Base-by-base conservation (phyloP, 352 stramenopile genomes). In the Blastocystis sp. region DNA sequence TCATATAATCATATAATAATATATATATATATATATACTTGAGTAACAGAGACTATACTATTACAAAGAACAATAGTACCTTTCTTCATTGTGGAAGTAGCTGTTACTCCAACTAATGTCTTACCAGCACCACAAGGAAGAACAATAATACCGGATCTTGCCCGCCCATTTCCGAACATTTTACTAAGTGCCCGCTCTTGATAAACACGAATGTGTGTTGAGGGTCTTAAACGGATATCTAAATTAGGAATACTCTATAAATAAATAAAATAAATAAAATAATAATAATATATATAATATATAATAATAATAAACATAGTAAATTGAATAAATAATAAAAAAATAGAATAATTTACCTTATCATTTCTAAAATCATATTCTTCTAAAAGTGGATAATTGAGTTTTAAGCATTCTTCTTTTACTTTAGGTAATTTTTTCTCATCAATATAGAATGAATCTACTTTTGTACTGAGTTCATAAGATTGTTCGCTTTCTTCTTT, bases 81-180 rank as follows among this genome's bases (percentile, higher is more conserved):
- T 58, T 96, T 95, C 71, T 95, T 95, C 40, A 97, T 94, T 4
- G 88, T 90, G 62, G 78, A 75, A 4, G 85, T 84, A 0, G 86
- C 91, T 0, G 88, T 95, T 28, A 98, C 88, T 13, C 89, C 81
- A 4, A 80, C 87, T 25, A 93, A 66, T 0, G 80, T 88, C 66
- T 91, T 93, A 40, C 82, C 82, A 2, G 91, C 90, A 37, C 90
- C 89, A 71, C 91, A 99, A 0, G 90, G 90, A 32, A 99, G 74
- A 33, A 97, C 91, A 67, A 98, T 96, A 64, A 97, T 96, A 11
- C 91, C 91, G n/a, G 85, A 96, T 34, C 91, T 75, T 10, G 89
- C 89, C 33, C 90, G 83, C 4, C 90, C 89, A 70, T 97, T 98
- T 18, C 90, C 90, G 75, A 98, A 98, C 91, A 97, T 97, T 65